Evolutionary conservation across 495 filamentous ascomycete species (phyloP).

Genomic region (Penicillium robsamsonii): DNA sequence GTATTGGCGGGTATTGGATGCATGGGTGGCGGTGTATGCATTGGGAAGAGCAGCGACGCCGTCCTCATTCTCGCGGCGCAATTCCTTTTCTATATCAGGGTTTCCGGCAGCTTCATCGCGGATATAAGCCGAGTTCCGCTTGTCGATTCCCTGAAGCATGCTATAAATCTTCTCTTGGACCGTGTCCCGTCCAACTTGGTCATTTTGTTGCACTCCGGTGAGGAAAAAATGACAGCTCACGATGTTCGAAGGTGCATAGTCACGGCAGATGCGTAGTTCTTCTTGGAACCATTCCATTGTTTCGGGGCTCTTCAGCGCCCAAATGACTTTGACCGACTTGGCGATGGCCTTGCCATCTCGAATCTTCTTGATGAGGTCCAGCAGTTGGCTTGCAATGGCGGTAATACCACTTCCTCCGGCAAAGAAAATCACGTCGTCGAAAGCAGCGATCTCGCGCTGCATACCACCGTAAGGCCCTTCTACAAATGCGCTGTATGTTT

Average conservation of each 20-base stretch:
- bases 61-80: constrained; percentile 84
- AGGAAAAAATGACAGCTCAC: constrained; percentile 95
- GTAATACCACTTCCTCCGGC: constrained; percentile 95
- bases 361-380: constrained; percentile 92
- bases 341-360: constrained; percentile 90
- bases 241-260: constrained; percentile 76
- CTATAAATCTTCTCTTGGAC: constrained; percentile 83
- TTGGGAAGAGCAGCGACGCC: constrained; percentile 75
- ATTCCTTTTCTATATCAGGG: constrained; percentile 68
- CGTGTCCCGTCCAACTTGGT: constrained; percentile 57
- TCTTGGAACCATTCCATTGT: constrained; percentile 98
- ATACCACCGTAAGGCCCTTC: constrained; percentile 96
- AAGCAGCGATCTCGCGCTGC: constrained; percentile 85
- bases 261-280: constrained; percentile 84
- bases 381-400: constrained; percentile 82
- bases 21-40: constrained; percentile 31
- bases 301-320: constrained; percentile 85
- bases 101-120: constrained; percentile 79
- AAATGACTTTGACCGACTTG: constrained; percentile 83
- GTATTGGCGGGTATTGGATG: constrained; percentile 17
- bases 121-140: constrained; percentile 78
- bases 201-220: constrained; percentile 49
- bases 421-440: constrained; percentile 89
- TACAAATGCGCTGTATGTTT: constrained; percentile 84
- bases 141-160: constrained; percentile 75